Base-by-base conservation (phyloP, 306 rosid genomes). In the Inga oerstediana region DNA sequence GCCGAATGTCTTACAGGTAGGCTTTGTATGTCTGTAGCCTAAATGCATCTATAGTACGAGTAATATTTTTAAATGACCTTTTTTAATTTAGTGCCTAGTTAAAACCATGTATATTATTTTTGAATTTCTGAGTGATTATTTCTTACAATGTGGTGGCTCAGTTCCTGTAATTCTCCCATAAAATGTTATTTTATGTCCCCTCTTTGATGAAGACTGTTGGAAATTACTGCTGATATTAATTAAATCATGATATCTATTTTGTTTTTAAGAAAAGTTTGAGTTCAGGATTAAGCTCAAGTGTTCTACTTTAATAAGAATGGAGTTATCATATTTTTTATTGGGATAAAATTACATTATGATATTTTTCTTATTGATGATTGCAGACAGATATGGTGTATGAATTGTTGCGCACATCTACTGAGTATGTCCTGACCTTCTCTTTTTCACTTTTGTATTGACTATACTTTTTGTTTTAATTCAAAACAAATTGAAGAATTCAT, bases 321-420 rank as follows among this genome's bases (percentile, higher is more conserved):
- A 62, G 37, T 11, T 24, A 62, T 62, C 68, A 24, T n/a, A 58
- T 20, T 16, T 62, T 62, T 62, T 13, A 27, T 62, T 27, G 4
- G 37, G 68, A 62, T 62, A 27, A n/a, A 59, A 30, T 59, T 59
- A 59, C 66, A 59, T 75, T 74, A 37, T 92, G 78, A 82, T 70
- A 10, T 83, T 70, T 78, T 17, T 65, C 79, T 75, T 83, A 48
- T 89, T 88, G 65, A 51, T 66, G 86, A 46, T 78, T 88, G 81
- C 89, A 96, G 99, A 96, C 98, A 78, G 99, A 93, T 84, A 96
- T 96, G 98, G 99, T 96, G 39, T 96, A 96, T 72, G 99, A 96
- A 79, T 89, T 96, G 90, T 81, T 96, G 89, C 97, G 99, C 76
- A 92, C 98, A 43, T 87, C 99, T 39, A 96, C 98, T 73, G 99